Evolutionary conservation across 208 protist genomes (phyloP).

Genomic region (Kentomonas sorsogonicus): DNA sequence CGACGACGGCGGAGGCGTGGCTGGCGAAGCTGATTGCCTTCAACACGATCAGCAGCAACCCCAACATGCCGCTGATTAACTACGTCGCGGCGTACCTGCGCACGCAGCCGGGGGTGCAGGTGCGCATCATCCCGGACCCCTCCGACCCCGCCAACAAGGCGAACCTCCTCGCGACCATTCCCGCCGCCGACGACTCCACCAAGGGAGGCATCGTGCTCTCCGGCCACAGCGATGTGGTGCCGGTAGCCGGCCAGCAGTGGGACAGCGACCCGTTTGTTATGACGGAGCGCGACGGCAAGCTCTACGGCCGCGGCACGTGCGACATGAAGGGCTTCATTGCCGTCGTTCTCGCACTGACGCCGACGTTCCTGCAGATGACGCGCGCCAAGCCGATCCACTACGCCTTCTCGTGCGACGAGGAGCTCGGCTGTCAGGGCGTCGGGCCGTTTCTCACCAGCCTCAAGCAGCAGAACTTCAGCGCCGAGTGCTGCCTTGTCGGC

Average conservation of each 20-base stretch:
- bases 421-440: slow-evolving; percentile 41
- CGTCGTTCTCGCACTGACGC: slow-evolving; percentile 30
- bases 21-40: slow-evolving; percentile 50
- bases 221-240: slow-evolving; percentile 67
- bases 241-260: slow-evolving; percentile 64
- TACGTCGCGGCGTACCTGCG: slow-evolving; percentile 33
- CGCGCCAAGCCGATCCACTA: slow-evolving; percentile 45
- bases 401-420: slow-evolving; percentile 48
- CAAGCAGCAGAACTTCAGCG: slow-evolving; percentile 22
- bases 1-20: slow-evolving; percentile 16
- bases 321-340: slow-evolving; percentile 70
- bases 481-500: slow-evolving; percentile 41
- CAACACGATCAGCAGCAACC: slow-evolving; percentile 56
- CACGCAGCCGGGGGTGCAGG: slow-evolving; percentile 17
- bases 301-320: slow-evolving; percentile 47
- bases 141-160: slow-evolving; percentile 28
- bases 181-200: slow-evolving; percentile 27
- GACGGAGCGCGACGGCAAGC: slow-evolving; percentile 41
- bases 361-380: slow-evolving; percentile 38
- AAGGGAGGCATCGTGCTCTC: slow-evolving; percentile 47
- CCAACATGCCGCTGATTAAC: slow-evolving; percentile 43
- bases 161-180: slow-evolving; percentile 56
- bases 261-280: slow-evolving; percentile 47
- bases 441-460: too few species aligned
- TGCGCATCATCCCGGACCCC: slow-evolving; percentile 30